Evolutionary conservation across 2,329 filamentous ascomycete species (phyloP), one percentile per base, ranked within the genome.

Genomic region (Nigrospora sphaerica): DNA sequence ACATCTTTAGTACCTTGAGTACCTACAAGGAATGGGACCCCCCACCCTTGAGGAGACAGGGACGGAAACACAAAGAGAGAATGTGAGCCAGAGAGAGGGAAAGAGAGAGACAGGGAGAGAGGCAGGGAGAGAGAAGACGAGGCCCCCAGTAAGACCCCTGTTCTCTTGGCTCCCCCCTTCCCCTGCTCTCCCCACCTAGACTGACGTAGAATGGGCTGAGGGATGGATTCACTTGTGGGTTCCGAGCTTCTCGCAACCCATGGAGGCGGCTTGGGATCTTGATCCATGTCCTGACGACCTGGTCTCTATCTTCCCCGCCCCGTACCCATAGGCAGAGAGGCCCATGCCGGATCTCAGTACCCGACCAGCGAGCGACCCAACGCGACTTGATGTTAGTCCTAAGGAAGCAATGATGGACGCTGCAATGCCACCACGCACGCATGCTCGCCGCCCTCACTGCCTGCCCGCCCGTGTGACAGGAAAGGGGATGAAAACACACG

Each of bases 321-420:
- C 19, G 39, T 32, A 42, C 39, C 39, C 39, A 33, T 42, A 33
- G 31, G 19, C 40, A 34, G n/a, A n/a, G n/a, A n/a, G 23, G 32
- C 32, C 40, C 40, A 42, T 42, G 40, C 40, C 40, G 40, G 34
- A 42, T 42, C 40, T 42, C 40, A 33, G 34, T 42, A 42, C 39
- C 39, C 31, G 28, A 23, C 39, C 39, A 41, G 16, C 39, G 5
- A 39, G 6, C 40, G 32, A 42, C 32, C 34, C 32, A 33, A 10
- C 23, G 6, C 23, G 23, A 7, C 19, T 16, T 34, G 40, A 33
- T 17, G 17, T 33, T 42, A 34, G 17, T 32, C 40, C 40, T 3
- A 33, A 42, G 23, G 34, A 33, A 42, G 40, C 40, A 42, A 34
- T 34, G 40, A 42, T 42, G 40, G 7, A 33, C 40, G 31, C 32